A percentile compares a stretch with the other conserved stretches of the same genome.
These are phyloP conservation scores for Cystofilobasidium bisporidii DNA, from an alignment of 768 basidiomycete species.

Conservation along the genomic window DNA sequence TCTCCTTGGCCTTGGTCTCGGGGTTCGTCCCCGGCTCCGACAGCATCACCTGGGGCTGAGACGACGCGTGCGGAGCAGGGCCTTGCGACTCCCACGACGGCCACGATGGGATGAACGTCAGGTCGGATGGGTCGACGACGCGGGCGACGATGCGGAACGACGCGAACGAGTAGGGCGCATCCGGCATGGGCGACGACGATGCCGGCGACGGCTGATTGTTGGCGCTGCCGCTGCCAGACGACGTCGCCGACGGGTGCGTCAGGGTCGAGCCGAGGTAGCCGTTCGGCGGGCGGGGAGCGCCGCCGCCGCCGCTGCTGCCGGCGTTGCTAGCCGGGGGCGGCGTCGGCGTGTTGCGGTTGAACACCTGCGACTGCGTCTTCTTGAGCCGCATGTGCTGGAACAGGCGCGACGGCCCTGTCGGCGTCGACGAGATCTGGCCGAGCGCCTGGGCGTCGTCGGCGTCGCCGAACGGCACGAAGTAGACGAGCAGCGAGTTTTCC, in stretches of 20 bases:
- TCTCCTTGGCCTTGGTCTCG: conserved; percentile 22
- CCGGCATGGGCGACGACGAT: not conserved
- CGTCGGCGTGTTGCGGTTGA: not conserved
- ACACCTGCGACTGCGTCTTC: conserved; percentile 19
- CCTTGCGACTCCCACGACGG: conserved; percentile 27
- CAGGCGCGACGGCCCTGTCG: conserved; percentile 6
- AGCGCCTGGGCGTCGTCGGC: not conserved
- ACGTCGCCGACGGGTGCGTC: not conserved
- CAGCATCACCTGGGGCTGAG: conserved; percentile 14
- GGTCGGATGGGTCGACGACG: conserved; percentile 28
- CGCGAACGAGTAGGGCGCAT: conserved; percentile 7
- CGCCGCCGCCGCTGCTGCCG: not conserved
- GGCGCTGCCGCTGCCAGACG: not conserved
- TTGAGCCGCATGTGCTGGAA: conserved; percentile 23
- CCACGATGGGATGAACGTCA: conserved; percentile 29
- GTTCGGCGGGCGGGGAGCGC: not conserved
- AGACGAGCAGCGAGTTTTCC: conserved; percentile 27
- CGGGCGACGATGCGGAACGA: conserved; percentile 29
- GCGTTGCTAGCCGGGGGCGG: not conserved
- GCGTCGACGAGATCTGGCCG: conserved; percentile 9
- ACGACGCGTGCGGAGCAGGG: not conserved
- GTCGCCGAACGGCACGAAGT: conserved; percentile 27
- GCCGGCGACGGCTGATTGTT: not conserved
- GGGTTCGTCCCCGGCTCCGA: conserved; percentile 25
- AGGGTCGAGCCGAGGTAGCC: conserved; percentile 8